Percentiles rank a stretch among this genome's conserved stretches.
Conservation (phyloP, 129 eudicot species). For the Centaurea solstitialis region DNA sequence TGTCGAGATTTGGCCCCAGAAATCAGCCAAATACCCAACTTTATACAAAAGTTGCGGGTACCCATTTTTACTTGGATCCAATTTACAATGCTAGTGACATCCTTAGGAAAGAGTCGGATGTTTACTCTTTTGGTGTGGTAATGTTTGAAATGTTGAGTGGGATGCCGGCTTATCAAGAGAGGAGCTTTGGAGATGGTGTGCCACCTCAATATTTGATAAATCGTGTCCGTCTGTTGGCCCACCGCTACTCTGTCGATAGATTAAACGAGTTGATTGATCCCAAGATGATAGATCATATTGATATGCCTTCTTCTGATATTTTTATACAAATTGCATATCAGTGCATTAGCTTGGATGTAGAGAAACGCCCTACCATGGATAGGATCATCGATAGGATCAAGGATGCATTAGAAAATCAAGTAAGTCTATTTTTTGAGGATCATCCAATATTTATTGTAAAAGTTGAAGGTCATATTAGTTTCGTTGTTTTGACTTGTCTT, state of each 20-base stretch:
- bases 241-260: neutral
- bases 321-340: neutral
- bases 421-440: neutral
- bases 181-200: neutral
- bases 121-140: neutral
- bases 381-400: neutral
- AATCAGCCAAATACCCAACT: conserved; percentile 4
- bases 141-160: conserved; percentile 3
- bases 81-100: neutral
- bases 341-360: neutral
- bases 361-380: neutral
- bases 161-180: neutral
- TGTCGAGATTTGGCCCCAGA: neutral
- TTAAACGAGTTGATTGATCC: neutral
- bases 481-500: neutral
- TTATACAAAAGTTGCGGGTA: neutral
- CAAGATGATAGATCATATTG: neutral
- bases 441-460: too few relatives aligned
- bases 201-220: neutral
- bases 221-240: neutral
- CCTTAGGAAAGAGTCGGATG: neutral
- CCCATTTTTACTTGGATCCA: neutral
- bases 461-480: neutral
- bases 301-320: neutral
- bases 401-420: neutral